Percentiles rank a stretch among this genome's conserved stretches.
Conservation (phyloP, 345 rosid genomes). For the Chamaenerion angustifolium region DNA sequence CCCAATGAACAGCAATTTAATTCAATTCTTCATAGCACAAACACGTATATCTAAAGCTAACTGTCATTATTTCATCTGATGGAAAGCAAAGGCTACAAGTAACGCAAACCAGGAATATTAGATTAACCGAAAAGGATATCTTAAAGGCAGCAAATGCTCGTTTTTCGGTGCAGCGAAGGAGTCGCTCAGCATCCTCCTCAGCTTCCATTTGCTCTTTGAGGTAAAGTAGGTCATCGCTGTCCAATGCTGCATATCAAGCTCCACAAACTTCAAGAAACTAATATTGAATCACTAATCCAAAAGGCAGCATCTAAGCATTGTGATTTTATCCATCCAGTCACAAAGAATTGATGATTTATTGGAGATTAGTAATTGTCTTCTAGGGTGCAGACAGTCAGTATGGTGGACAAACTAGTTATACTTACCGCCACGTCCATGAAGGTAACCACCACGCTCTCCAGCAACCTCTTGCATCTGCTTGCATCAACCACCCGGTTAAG, state of each 20-base stretch:
- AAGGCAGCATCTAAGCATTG: neutral
- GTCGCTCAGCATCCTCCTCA: constrained; percentile 96
- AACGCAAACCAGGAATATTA: too few species aligned
- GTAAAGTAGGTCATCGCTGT: constrained; percentile 94
- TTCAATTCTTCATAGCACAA: too few species aligned
- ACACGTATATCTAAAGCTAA: too few species aligned
- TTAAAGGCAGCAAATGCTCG: constrained; percentile 96
- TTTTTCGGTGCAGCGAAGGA: constrained; percentile 88
- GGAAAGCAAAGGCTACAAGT: too few species aligned
- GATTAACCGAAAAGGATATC: constrained; percentile 50
- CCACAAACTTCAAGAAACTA: constrained; percentile 17
- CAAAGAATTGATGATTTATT: too few species aligned
- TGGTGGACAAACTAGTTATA: neutral
- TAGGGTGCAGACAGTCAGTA: neutral
- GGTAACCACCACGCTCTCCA: constrained; percentile 99
- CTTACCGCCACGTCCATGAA: constrained; percentile 96
- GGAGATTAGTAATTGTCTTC: too few species aligned
- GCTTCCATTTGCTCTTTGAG: constrained; percentile 99
- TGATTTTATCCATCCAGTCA: neutral
- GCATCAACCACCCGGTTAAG: constrained; percentile 44
- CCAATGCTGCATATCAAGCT: constrained; percentile 60
- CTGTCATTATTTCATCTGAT: too few species aligned
- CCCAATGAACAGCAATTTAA: too few species aligned
- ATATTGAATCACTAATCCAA: neutral
- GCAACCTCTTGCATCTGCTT: constrained; percentile 99